Percentiles rank a stretch among this genome's conserved stretches.
These are phyloP conservation scores for Lactarius tabidus DNA, from an alignment of 768 basidiomycete species.

Conservation along the genomic window DNA sequence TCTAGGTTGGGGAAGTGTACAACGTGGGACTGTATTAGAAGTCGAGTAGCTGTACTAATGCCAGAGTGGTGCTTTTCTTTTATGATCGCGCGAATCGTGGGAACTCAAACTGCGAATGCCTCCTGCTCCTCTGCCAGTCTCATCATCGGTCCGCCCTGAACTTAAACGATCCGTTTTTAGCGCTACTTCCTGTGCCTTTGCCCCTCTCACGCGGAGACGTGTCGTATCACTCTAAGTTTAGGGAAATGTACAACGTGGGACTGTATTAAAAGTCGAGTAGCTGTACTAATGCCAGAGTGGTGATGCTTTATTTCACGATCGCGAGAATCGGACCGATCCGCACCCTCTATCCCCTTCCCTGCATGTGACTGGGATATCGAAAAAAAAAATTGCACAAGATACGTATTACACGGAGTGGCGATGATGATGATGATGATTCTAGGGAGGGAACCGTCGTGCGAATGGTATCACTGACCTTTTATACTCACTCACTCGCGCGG, in stretches of 20 bases:
- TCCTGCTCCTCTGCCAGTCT: too few species aligned
- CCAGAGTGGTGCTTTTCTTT: background rate
- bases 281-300: background rate
- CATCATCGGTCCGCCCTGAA: too few species aligned
- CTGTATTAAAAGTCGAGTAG: slow-evolving; percentile 73
- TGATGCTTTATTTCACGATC: background rate
- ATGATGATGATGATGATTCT: background rate
- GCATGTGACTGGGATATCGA: background rate
- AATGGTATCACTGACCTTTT: background rate
- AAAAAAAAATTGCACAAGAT: background rate
- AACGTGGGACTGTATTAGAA: slow-evolving; percentile 78
- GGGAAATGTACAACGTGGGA: slow-evolving; percentile 84
- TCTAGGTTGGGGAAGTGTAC: slow-evolving; percentile 72
- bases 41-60: slow-evolving; percentile 46
- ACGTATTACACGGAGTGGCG: background rate
- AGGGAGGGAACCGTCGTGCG: background rate
- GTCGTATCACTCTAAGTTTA: slow-evolving; percentile 39
- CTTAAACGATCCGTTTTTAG: too few species aligned
- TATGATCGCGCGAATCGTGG: background rate
- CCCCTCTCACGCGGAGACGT: too few species aligned
- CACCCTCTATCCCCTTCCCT: background rate
- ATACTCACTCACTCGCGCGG: background rate
- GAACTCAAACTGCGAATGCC: too few species aligned
- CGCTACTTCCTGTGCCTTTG: too few species aligned
- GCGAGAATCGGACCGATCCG: background rate